Conservation (phyloP, 805 yeast genomes). For the Myxozyma kluyveri region DNA sequence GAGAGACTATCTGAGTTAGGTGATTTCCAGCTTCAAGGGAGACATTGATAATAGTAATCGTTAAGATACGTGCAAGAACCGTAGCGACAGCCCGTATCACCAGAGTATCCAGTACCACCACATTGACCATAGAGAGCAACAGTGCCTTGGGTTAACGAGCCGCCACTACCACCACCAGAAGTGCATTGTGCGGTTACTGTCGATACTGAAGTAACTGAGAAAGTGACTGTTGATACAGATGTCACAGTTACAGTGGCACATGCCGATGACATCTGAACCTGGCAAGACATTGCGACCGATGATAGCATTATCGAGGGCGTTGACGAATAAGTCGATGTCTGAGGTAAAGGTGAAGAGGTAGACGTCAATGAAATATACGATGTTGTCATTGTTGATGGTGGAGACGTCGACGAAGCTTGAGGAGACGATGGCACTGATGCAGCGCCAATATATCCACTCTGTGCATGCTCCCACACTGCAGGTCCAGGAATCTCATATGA, state of each 20-base stretch:
- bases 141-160: no score
- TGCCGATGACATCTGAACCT: no score
- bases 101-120: conserved; percentile 9
- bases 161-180: background rate
- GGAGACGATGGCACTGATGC: background rate
- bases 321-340: background rate
- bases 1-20: no score
- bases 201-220: background rate
- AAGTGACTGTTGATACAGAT: background rate
- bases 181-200: background rate
- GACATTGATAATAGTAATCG: conserved; percentile 11
- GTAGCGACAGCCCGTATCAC: background rate
- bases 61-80: conserved; percentile 3
- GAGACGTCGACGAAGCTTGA: background rate
- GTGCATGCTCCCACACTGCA: conserved; percentile 14
- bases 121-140: conserved; percentile 6
- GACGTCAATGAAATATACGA: background rate
- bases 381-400: background rate
- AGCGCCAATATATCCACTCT: conserved; percentile 1
- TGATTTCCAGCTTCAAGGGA: no score
- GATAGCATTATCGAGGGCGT: no score
- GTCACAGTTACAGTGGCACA: background rate
- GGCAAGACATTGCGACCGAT: no score
- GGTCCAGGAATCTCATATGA: conserved; percentile 25
- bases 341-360: background rate